These are phyloP conservation scores for Colletotrichum melonis DNA, from an alignment of 2,329 filamentous ascomycete species.

Conservation along the genomic window DNA sequence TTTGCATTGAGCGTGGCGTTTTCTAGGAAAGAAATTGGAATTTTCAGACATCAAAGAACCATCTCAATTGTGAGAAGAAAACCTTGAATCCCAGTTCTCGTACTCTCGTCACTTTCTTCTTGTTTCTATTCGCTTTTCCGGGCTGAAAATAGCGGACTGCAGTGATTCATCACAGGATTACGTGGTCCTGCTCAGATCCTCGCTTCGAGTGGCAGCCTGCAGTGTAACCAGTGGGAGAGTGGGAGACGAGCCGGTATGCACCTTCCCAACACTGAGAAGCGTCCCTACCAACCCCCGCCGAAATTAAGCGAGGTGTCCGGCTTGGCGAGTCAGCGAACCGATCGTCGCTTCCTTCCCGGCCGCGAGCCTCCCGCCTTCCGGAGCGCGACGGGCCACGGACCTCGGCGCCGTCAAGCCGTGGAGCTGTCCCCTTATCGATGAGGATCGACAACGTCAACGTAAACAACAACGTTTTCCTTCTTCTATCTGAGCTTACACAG, in stretches of 20 bases:
- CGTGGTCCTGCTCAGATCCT: not conserved
- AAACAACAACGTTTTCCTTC: not conserved
- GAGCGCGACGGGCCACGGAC: not conserved
- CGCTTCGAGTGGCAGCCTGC: not conserved
- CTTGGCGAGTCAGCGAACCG: not conserved
- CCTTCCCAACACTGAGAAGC: not conserved
- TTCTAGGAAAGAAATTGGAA: slow-evolving; percentile 22
- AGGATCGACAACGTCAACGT: not conserved
- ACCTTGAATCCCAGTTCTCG: not conserved
- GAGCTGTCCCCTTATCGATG: not conserved
- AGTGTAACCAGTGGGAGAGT: not conserved
- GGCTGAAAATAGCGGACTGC: not conserved
- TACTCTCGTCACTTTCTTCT: not conserved
- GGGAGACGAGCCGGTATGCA: not conserved
- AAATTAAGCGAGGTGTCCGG: not conserved
- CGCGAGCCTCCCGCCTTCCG: not conserved
- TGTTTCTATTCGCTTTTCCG: not conserved
- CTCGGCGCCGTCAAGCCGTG: not conserved
- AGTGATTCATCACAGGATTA: not conserved
- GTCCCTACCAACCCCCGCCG: too few relatives aligned
- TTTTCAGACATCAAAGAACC: slow-evolving; percentile 10
- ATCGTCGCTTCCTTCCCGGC: not conserved
- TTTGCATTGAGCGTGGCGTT: slow-evolving; percentile 36
- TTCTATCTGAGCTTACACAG: not conserved
- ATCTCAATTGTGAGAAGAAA: not conserved